phyloP scores from a whole-genome alignment of 768 basidiomycete genomes.

The Naematelia encephala region DNA sequence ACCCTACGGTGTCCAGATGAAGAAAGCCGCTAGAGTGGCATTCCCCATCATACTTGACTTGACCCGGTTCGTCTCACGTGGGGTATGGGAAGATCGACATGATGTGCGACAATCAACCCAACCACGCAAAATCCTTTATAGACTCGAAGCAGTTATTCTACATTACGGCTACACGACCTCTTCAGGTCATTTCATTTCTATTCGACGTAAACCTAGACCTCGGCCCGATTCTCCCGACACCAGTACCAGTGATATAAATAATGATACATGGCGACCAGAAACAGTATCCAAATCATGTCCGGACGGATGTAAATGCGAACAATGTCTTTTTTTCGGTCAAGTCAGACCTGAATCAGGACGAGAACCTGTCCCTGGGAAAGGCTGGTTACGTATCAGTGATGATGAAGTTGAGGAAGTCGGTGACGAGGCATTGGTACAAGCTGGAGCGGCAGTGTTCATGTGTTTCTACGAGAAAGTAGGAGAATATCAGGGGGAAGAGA shows the following conservation, averaged over 20 bases:
- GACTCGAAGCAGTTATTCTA: constrained; percentile 79
- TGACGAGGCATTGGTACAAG: constrained; percentile 57
- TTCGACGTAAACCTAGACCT: constrained; percentile 67
- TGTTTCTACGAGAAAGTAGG: constrained; percentile 81
- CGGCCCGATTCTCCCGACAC: not conserved
- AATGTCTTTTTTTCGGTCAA: constrained; percentile 57
- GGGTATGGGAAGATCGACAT: constrained; percentile 36
- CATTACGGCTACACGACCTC: constrained; percentile 84
- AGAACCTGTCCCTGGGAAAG: constrained; percentile 38
- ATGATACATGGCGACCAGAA: constrained; percentile 49
- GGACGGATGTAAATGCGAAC: constrained; percentile 56
- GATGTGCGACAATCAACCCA: constrained; percentile 11
- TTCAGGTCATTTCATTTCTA: constrained; percentile 93
- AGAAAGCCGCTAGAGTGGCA: constrained; percentile 74
- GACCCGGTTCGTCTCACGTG: constrained; percentile 60
- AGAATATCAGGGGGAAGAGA: constrained; percentile 21
- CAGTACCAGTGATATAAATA: constrained; percentile 39
- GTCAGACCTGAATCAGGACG: constrained; percentile 56
- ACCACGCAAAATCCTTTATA: constrained; percentile 67
- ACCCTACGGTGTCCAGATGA: constrained; percentile 65
- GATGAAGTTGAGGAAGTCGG: constrained; percentile 58
- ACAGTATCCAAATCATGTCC: constrained; percentile 54
- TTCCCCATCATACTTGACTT: constrained; percentile 89
- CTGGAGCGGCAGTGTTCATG: constrained; percentile 72
- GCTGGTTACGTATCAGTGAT: constrained; percentile 89